phyloP scores from a whole-genome alignment of 495 filamentous ascomycete genomes.

The Delitschia confertaspora region DNA sequence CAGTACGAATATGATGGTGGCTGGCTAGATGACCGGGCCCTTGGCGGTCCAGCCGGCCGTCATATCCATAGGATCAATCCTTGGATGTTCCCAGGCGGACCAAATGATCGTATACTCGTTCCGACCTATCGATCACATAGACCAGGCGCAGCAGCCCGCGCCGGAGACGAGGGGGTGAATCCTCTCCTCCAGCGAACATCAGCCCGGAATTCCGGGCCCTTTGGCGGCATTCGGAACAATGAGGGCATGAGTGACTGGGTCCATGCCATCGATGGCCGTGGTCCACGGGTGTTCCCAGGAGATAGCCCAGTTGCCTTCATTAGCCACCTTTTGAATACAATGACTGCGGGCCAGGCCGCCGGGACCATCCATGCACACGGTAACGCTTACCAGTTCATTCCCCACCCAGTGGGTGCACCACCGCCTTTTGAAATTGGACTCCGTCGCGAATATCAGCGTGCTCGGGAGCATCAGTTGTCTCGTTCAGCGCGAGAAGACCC shows the following conservation, averaged over 20 bases:
- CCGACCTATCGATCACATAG: conserved; percentile 46
- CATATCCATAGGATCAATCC: conserved; percentile 16
- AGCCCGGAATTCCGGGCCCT: conserved; percentile 21
- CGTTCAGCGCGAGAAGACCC: conserved; percentile 48
- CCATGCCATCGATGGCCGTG: conserved; percentile 43
- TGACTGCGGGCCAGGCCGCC: conserved; percentile 42
- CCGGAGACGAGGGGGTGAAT: conserved; percentile 69
- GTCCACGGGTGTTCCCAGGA: conserved; percentile 11
- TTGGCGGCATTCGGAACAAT: too few species aligned
- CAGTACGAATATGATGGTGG: too few species aligned
- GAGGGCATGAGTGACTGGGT: conserved; percentile 41
- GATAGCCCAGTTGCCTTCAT: conserved; percentile 51
- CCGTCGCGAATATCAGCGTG: conserved; percentile 38
- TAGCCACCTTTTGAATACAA: conserved; percentile 51
- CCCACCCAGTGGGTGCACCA: conserved; percentile 13
- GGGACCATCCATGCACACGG: conserved; percentile 16
- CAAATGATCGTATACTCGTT: conserved; percentile 33
- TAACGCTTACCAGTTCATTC: conserved; percentile 22
- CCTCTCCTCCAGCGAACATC: conserved; percentile 49
- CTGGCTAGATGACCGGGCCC: too few species aligned
- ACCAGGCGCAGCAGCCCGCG: conserved; percentile 41
- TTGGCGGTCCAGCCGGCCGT: conserved; percentile 2
- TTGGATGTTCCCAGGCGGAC: conserved; percentile 33
- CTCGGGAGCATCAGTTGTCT: conserved; percentile 23
- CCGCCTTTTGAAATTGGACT: conserved; percentile 44